phyloP scores from a whole-genome alignment of 805 yeast species.

The Vanderwaltozyma tropicalis region DNA sequence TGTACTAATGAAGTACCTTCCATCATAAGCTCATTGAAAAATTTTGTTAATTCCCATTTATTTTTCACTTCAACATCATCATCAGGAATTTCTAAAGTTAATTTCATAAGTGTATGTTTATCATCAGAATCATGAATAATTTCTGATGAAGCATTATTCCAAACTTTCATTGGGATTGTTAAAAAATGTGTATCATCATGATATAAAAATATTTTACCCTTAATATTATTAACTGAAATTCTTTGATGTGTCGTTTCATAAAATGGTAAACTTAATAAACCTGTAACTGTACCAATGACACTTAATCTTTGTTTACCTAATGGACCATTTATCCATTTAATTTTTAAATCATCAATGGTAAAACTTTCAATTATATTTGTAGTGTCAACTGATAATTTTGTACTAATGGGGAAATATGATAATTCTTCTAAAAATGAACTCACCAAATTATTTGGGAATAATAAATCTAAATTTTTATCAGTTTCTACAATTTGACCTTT shows the following conservation, averaged over 20 bases:
- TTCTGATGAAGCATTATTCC: conserved; percentile 37
- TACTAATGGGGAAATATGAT: conserved; percentile 11
- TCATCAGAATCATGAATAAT: conserved; percentile 16
- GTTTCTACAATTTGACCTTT: conserved; percentile 8
- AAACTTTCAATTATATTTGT: conserved; percentile 28
- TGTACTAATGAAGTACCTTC: conserved; percentile 30
- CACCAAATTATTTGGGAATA: conserved; percentile 12
- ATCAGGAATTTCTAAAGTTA: conserved; percentile 33
- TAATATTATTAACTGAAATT: conserved; percentile 29
- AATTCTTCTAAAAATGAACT: conserved; percentile 10
- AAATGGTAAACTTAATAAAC: conserved; percentile 27
- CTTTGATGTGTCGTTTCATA: conserved; percentile 16
- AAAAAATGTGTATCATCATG: conserved; percentile 35
- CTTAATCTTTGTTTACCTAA: conserved; percentile 26
- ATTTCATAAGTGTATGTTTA: conserved; percentile 22
- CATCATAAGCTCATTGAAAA: conserved; percentile 34
- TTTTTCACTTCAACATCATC: conserved; percentile 36
- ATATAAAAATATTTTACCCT: conserved; percentile 34
- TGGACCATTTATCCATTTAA: conserved; percentile 26
- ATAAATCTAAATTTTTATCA: not conserved
- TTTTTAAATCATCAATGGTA: conserved; percentile 29
- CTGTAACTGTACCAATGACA: conserved; percentile 32
- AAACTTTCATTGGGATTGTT: conserved; percentile 33
- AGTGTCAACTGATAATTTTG: conserved; percentile 17
- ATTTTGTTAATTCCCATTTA: conserved; percentile 32